These are phyloP conservation scores for Phytophthora cryptogea DNA, from an alignment of 352 stramenopile genomes.

Conservation along the genomic window DNA sequence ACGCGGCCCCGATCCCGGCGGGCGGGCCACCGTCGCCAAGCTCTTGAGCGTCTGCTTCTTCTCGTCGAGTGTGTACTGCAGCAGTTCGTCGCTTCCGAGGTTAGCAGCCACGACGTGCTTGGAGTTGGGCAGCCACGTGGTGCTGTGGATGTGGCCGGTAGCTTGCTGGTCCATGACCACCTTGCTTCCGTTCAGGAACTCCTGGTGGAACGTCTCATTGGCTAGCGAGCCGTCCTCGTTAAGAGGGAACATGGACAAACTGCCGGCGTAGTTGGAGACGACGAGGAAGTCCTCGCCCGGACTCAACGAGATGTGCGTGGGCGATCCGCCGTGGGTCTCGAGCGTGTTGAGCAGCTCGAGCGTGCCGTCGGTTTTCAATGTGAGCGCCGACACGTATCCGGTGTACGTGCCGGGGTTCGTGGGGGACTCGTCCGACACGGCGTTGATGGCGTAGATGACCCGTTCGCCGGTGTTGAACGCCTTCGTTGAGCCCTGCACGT, in stretches of 20 bases:
- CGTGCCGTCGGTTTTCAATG: constrained; percentile 33
- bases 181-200: constrained; percentile 45
- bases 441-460: constrained; percentile 63
- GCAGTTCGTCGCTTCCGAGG: constrained; percentile 64
- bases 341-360: constrained; percentile 57
- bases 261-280: constrained; percentile 71
- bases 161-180: constrained; percentile 47
- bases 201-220: constrained; percentile 38
- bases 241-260: constrained; percentile 60
- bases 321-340: constrained; percentile 48
- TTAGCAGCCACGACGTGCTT: constrained; percentile 54
- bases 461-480: constrained; percentile 31
- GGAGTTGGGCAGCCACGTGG: constrained; percentile 56
- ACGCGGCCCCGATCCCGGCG: constrained; percentile 53
- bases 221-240: constrained; percentile 48
- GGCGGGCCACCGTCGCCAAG: constrained; percentile 24
- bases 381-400: constrained; percentile 57
- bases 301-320: constrained; percentile 57
- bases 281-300: constrained; percentile 56
- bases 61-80: constrained; percentile 51
- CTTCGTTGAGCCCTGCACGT: constrained; percentile 46
- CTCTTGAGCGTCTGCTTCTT: constrained; percentile 42
- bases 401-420: constrained; percentile 36
- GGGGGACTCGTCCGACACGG: constrained; percentile 41
- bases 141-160: constrained; percentile 64